Conservation (phyloP, 176 grass and related monocot genomes). For the Elymus sibiricus region DNA sequence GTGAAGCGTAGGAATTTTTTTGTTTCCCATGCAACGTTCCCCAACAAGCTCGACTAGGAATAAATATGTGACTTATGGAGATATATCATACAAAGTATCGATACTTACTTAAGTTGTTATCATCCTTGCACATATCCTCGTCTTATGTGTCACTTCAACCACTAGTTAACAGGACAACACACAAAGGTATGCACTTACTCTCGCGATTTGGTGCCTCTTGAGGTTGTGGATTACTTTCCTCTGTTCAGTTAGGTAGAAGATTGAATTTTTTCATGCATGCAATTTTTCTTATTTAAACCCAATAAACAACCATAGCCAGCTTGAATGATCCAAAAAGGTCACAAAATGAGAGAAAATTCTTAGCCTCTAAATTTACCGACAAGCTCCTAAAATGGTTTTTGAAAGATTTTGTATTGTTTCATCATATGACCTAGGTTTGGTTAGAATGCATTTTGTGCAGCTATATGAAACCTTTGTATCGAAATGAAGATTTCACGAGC, state of each 20-base stretch:
- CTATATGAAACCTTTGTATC: no score
- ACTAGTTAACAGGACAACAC: not conserved
- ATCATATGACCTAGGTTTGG: not conserved
- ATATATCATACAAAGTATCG: not conserved
- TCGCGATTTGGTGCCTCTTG: not conserved
- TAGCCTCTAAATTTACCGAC: not conserved
- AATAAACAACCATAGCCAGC: not conserved
- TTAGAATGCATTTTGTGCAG: not conserved
- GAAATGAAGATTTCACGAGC: no score
- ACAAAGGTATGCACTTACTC: not conserved
- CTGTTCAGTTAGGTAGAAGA: not conserved
- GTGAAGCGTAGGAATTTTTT: no score
- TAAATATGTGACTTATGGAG: no score
- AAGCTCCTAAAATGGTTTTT: not conserved
- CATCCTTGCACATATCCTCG: not conserved
- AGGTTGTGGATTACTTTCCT: not conserved
- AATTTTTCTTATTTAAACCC: not conserved
- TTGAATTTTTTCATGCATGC: not conserved
- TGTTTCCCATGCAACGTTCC: no score
- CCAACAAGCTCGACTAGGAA: no score
- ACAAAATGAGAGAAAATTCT: not conserved
- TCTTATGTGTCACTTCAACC: not conserved
- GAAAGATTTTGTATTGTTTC: not conserved
- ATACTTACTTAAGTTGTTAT: not conserved
- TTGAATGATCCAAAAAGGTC: not conserved